These are phyloP conservation scores for Auricularia cornea DNA, from an alignment of 768 basidiomycete genomes.

Conservation along the genomic window DNA sequence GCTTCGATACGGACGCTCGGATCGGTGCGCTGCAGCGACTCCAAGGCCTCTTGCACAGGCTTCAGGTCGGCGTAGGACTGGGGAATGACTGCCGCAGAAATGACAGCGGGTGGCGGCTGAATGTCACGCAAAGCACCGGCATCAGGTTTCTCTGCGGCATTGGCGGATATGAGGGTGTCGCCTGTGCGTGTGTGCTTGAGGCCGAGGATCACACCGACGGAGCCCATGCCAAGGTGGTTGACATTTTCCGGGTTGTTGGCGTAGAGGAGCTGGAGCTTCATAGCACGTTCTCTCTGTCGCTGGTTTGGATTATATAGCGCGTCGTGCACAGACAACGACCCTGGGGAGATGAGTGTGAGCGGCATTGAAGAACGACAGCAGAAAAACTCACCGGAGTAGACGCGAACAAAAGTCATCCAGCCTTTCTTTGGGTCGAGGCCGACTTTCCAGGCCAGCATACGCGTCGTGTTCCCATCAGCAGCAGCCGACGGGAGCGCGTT, in stretches of 20 bases:
- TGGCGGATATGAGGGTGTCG: slow-evolving; percentile 64
- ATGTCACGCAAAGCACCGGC: slow-evolving; percentile 45
- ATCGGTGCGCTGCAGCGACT: slow-evolving; percentile 70
- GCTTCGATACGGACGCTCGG: slow-evolving; percentile 77
- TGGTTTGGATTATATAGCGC: slow-evolving; percentile 56
- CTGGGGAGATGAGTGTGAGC: slow-evolving; percentile 27
- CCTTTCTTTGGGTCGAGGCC: slow-evolving; percentile 73
- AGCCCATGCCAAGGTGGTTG: slow-evolving; percentile 69
- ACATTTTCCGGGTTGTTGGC: slow-evolving; percentile 72
- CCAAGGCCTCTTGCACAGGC: slow-evolving; percentile 68
- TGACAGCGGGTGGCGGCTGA: slow-evolving; percentile 71
- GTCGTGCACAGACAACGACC: slow-evolving; percentile 58
- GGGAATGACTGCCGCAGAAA: slow-evolving; percentile 76
- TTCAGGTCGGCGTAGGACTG: slow-evolving; percentile 70
- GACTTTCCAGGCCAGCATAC: slow-evolving; percentile 81
- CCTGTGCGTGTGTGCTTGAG: slow-evolving; percentile 80
- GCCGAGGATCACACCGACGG: slow-evolving; percentile 78
- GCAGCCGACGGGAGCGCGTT: slow-evolving; percentile 32
- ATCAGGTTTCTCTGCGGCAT: slow-evolving; percentile 20
- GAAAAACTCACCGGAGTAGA: slow-evolving; percentile 70
- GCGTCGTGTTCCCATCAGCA: slow-evolving; percentile 34
- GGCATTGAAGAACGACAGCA: background rate
- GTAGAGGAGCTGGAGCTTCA: slow-evolving; percentile 71
- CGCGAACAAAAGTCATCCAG: slow-evolving; percentile 89
- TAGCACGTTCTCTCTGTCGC: slow-evolving; percentile 61